These are phyloP conservation scores for Termitomyces sp. DNA, from an alignment of 768 basidiomycete species.

Conservation along the genomic window DNA sequence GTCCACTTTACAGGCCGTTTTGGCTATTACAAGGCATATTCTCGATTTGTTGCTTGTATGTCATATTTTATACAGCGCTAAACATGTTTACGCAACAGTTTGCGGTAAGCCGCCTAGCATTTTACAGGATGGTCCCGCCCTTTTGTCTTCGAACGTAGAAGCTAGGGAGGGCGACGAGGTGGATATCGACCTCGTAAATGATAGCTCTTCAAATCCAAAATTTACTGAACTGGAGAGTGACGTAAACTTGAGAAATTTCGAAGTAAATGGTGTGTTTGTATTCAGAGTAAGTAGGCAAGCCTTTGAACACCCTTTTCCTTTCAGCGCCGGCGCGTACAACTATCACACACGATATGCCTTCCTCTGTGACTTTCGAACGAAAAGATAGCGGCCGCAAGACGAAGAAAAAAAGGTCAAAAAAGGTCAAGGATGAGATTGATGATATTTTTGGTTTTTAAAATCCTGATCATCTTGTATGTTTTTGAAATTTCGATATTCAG, in stretches of 20 bases:
- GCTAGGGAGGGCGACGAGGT: background rate
- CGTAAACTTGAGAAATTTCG: background rate
- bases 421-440: constrained; percentile 56
- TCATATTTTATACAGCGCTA: background rate
- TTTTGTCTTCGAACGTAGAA: background rate
- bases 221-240: background rate
- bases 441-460: constrained; percentile 54
- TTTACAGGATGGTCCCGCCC: background rate
- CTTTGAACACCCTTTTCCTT: background rate
- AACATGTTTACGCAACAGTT: background rate
- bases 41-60: constrained; percentile 20
- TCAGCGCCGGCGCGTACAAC: constrained; percentile 4
- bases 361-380: background rate
- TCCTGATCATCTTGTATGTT: background rate
- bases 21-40: constrained; percentile 22
- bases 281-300: background rate
- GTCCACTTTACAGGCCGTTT: constrained; percentile 28
- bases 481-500: background rate
- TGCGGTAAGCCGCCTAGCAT: background rate
- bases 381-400: constrained; percentile 1
- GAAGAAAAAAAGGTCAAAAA: constrained; percentile 36
- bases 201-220: background rate
- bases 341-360: background rate
- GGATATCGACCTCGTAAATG: background rate
- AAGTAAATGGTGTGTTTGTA: background rate